Evolutionary conservation across 2,329 filamentous ascomycete species (phyloP).

Genomic region (Polychaeton citri): DNA sequence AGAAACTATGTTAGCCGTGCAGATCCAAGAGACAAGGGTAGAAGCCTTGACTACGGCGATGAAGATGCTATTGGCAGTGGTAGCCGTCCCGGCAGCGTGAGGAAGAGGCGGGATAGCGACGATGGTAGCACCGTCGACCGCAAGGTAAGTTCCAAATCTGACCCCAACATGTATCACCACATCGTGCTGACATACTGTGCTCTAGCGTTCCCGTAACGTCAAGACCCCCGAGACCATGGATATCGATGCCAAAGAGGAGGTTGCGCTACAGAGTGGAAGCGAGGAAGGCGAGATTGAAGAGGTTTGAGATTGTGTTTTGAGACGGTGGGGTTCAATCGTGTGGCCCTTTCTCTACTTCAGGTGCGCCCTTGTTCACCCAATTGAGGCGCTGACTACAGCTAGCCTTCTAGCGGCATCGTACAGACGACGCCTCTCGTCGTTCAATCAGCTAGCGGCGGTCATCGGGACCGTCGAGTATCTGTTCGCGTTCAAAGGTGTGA

Average conservation of each 20-base stretch:
- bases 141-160: conserved; percentile 24
- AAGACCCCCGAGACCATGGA: conserved; percentile 11
- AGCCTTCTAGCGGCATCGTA: no score
- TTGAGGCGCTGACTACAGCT: no score
- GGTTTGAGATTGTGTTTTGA: conserved; percentile 28
- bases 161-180: not conserved
- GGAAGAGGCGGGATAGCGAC: conserved; percentile 57
- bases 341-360: no score
- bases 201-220: conserved; percentile 12
- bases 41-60: conserved; percentile 86
- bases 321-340: no score
- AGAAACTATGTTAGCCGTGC: conserved; percentile 70
- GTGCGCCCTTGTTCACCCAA: no score
- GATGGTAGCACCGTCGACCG: conserved; percentile 27
- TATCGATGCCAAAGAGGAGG: conserved; percentile 36
- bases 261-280: conserved; percentile 66
- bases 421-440: no score
- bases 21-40: conserved; percentile 64
- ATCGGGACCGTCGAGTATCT: no score
- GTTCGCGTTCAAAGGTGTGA: no score
- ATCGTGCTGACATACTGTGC: conserved; percentile 4
- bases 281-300: conserved; percentile 98
- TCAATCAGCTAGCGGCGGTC: no score
- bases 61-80: conserved; percentile 35
- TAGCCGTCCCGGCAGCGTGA: conserved; percentile 40